Evolutionary conservation across 495 filamentous ascomycete species (phyloP).

Genomic region (Cercophora newfieldiana): DNA sequence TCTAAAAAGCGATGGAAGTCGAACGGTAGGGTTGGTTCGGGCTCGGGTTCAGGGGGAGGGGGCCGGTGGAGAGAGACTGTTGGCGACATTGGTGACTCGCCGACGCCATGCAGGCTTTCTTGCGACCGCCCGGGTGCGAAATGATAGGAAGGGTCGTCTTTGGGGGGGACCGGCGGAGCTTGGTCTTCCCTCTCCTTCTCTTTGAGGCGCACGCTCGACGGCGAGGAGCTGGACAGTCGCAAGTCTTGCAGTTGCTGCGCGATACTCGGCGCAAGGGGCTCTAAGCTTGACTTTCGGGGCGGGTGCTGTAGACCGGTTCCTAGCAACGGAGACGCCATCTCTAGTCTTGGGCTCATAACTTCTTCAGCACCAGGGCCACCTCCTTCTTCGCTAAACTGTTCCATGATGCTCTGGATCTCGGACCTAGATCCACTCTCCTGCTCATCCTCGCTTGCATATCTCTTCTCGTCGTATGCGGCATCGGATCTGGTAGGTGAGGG

Average conservation of each 20-base stretch:
- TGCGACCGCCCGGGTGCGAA: slow-evolving; percentile 31
- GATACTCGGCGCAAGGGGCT: slow-evolving; percentile 57
- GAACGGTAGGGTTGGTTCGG: slow-evolving; percentile 86
- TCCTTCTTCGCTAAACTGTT: slow-evolving; percentile 70
- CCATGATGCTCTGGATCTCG: slow-evolving; percentile 97
- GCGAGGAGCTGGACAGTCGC: slow-evolving; percentile 40
- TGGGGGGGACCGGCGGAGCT: slow-evolving; percentile 52
- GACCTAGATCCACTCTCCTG: slow-evolving; percentile 69
- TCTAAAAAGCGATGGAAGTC: slow-evolving; percentile 98
- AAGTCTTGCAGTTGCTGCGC: slow-evolving; percentile 48
- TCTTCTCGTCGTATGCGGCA: slow-evolving; percentile 54
- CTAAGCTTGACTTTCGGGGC: slow-evolving; percentile 80
- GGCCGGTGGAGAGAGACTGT: slow-evolving; percentile 62
- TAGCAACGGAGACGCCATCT: slow-evolving; percentile 69
- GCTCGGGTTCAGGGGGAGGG: slow-evolving; percentile 80
- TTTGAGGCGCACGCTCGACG: slow-evolving; percentile 38
- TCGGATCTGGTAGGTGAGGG: slow-evolving; percentile 60
- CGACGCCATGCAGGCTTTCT: slow-evolving; percentile 36
- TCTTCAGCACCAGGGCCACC: slow-evolving; percentile 68
- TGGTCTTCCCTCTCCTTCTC: slow-evolving; percentile 47
- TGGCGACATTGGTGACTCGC: slow-evolving; percentile 50
- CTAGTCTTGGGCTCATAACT: slow-evolving; percentile 79
- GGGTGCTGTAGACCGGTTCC: slow-evolving; percentile 66
- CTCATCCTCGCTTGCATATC: slow-evolving; percentile 53
- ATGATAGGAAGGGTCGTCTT: slow-evolving; percentile 43